phyloP scores from a whole-genome alignment of 2,329 filamentous ascomycete genomes.

The Beauveria caledonica region DNA sequence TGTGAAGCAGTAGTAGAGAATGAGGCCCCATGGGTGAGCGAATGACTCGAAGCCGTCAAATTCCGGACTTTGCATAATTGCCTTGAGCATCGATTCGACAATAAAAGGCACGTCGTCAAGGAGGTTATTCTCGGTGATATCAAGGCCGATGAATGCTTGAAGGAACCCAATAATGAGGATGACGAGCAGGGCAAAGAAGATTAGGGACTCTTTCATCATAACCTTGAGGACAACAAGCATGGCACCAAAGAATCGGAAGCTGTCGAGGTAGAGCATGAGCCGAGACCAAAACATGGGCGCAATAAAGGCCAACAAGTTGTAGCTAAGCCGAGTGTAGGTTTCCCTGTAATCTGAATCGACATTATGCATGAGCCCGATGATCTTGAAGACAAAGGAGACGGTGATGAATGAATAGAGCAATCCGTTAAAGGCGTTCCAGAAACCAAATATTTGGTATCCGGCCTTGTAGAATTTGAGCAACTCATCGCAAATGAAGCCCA shows the following conservation, averaged over 20 bases:
- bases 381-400: slow-evolving; percentile 68
- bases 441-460: slow-evolving; percentile 81
- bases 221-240: slow-evolving; percentile 97
- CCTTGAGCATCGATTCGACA: slow-evolving; percentile 75
- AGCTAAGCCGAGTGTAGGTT: slow-evolving; percentile 71
- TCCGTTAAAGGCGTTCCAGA: slow-evolving; percentile 95
- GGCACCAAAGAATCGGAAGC: slow-evolving; percentile 89
- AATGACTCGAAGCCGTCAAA: slow-evolving; percentile 86
- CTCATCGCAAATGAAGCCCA: slow-evolving; percentile 87
- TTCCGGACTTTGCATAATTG: slow-evolving; percentile 84
- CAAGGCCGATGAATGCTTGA: slow-evolving; percentile 88
- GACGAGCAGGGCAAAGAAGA: slow-evolving; percentile 86
- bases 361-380: slow-evolving; percentile 64
- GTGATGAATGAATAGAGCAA: slow-evolving; percentile 72
- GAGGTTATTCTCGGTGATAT: slow-evolving; percentile 67
- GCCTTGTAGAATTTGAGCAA: slow-evolving; percentile 87
- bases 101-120: slow-evolving; percentile 66
- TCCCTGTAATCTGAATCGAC: slow-evolving; percentile 37
- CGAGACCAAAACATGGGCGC: slow-evolving; percentile 97
- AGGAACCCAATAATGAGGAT: slow-evolving; percentile 83
- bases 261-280: slow-evolving; percentile 85
- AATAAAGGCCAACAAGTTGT: slow-evolving; percentile 88
- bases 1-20: slow-evolving; percentile 95
- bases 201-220: slow-evolving; percentile 89
- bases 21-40: slow-evolving; percentile 83